Percentiles rank a stretch among this genome's conserved stretches.
These are phyloP conservation scores for Monilinia fructigena DNA, from an alignment of 2,329 filamentous ascomycete genomes.

Conservation along the genomic window DNA sequence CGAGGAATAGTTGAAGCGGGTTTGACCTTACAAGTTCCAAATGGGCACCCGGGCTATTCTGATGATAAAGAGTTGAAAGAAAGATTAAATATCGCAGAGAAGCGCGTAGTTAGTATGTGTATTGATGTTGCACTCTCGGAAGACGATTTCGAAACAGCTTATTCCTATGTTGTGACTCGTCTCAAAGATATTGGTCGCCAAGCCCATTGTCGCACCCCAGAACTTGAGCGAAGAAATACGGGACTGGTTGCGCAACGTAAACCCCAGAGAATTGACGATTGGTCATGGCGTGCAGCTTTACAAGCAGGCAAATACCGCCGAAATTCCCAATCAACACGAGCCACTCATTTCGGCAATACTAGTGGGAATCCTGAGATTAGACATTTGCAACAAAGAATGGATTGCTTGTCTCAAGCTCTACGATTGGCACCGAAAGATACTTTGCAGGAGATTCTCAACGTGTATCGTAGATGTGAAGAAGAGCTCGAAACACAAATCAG, in stretches of 20 bases:
- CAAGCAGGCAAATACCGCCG: constrained; percentile 73
- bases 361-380: constrained; percentile 63
- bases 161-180: constrained; percentile 76
- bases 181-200: constrained; percentile 48
- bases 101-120: constrained; percentile 75
- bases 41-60: constrained; percentile 20
- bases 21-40: constrained; percentile 40
- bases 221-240: constrained; percentile 28
- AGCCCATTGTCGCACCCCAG: constrained; percentile 29
- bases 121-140: constrained; percentile 73
- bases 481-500: constrained; percentile 67
- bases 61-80: constrained; percentile 35
- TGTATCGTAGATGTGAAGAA: constrained; percentile 75
- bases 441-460: constrained; percentile 71
- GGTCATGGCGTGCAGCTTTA: constrained; percentile 76
- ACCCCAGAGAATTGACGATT: constrained; percentile 52
- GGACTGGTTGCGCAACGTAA: constrained; percentile 35
- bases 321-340: constrained; percentile 52
- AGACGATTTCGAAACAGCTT: constrained; percentile 82
- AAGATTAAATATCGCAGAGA: constrained; percentile 49
- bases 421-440: constrained; percentile 68
- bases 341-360: constrained; percentile 59
- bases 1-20: constrained; percentile 63
- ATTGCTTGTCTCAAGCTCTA: constrained; percentile 73
- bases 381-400: constrained; percentile 76